Percentiles rank a stretch among this genome's conserved stretches.
These are phyloP conservation scores for Lentinula lateritia DNA, from an alignment of 768 basidiomycete genomes.

Conservation along the genomic window DNA sequence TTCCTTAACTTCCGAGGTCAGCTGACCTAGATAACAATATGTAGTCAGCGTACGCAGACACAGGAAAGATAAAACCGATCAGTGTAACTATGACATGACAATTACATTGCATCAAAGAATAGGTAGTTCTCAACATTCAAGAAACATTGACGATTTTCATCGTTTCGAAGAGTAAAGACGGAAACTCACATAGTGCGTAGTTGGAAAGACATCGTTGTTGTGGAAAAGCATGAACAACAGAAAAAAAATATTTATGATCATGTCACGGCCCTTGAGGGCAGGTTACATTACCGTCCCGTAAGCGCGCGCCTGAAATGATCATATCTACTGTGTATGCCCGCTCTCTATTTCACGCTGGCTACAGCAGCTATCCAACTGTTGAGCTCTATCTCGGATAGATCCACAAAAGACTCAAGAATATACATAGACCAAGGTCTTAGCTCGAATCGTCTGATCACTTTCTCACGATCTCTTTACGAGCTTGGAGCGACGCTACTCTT, in stretches of 20 bases:
- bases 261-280: not conserved
- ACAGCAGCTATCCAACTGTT: no score
- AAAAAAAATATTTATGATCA: not conserved
- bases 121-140: conserved; percentile 53
- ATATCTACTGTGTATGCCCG: no score
- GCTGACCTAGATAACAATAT: not conserved
- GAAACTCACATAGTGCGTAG: not conserved
- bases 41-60: not conserved
- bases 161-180: conserved; percentile 29
- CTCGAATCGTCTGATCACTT: no score
- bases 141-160: conserved; percentile 49
- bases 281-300: not conserved
- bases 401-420: no score
- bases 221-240: not conserved
- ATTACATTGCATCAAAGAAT: conserved; percentile 48
- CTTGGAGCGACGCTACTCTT: no score
- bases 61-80: conserved; percentile 42
- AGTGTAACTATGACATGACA: conserved; percentile 92
- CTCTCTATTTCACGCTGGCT: no score
- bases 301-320: no score
- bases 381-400: no score
- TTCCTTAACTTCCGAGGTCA: no score
- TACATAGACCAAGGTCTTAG: no score
- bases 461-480: no score
- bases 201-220: not conserved